Evolutionary conservation across 2,329 filamentous ascomycete genomes (phyloP).

Genomic region (Eutypa lata): DNA sequence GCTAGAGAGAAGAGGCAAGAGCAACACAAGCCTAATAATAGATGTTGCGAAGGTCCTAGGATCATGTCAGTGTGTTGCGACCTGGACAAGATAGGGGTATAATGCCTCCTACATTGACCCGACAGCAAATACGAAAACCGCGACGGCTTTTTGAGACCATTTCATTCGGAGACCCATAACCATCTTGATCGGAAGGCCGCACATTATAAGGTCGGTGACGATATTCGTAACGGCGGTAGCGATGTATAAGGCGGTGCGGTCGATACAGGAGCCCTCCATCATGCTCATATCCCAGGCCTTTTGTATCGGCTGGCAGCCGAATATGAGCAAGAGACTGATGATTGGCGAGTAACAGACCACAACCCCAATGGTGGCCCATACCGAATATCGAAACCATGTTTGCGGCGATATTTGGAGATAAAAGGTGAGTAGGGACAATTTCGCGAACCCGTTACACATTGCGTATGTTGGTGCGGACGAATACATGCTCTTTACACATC

Average conservation of each 20-base stretch:
- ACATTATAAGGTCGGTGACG: slow-evolving; percentile 40
- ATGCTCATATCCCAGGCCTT: slow-evolving; percentile 16
- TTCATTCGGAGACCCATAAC: slow-evolving; percentile 40
- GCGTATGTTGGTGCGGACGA: neutral
- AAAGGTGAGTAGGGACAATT: slow-evolving; percentile 24
- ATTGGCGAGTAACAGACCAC: slow-evolving; percentile 17
- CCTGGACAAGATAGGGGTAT: neutral
- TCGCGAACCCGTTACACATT: slow-evolving; percentile 21
- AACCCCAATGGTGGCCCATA: slow-evolving; percentile 18
- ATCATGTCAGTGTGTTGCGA: neutral
- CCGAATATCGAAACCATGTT: slow-evolving; percentile 14
- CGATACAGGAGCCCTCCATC: slow-evolving; percentile 13
- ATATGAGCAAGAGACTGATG: slow-evolving; percentile 21
- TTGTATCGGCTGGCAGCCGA: slow-evolving; percentile 22
- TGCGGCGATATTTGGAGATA: slow-evolving; percentile 23
- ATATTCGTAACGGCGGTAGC: slow-evolving; percentile 40
- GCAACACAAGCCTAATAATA: slow-evolving; percentile 3
- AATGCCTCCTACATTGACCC: slow-evolving; percentile 35
- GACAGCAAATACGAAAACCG: slow-evolving; percentile 39
- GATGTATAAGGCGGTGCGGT: slow-evolving; percentile 7
- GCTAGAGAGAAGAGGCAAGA: slow-evolving; percentile 7
- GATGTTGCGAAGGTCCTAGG: slow-evolving; percentile 9
- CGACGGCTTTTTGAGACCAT: slow-evolving; percentile 38
- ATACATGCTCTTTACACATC: neutral
- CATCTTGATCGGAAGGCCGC: slow-evolving; percentile 40